phyloP scores from a whole-genome alignment of 148 eudicot species.

The Vaccinium myrtillus region DNA sequence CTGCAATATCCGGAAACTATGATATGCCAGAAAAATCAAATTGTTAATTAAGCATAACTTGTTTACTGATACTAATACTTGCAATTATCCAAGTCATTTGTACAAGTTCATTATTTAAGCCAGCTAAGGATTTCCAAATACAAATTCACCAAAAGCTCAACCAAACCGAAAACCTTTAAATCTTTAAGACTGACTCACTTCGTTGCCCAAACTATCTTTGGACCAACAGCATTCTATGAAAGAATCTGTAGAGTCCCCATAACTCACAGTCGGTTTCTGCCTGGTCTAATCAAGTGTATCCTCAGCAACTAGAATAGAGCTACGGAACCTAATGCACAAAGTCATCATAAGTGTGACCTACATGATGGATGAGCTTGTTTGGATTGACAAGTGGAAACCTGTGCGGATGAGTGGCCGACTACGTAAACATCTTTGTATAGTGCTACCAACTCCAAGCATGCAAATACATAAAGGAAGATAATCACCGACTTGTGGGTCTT shows the following conservation, averaged over 20 bases:
- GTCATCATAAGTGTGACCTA: slow-evolving; percentile 9
- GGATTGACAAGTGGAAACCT: slow-evolving; percentile 3
- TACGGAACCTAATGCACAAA: slow-evolving; percentile 1
- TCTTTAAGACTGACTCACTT: background rate
- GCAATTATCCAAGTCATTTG: slow-evolving; percentile 9
- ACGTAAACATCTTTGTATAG: background rate
- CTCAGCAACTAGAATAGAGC: background rate
- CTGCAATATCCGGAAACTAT: background rate
- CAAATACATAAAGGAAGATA: background rate
- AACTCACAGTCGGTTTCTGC: background rate
- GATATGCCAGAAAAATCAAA: background rate
- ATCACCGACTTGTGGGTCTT: slow-evolving; percentile 32
- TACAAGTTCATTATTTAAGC: background rate
- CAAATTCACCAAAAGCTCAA: background rate
- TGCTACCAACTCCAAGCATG: slow-evolving; percentile 21
- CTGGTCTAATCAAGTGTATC: slow-evolving; percentile 7
- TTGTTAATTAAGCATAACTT: background rate
- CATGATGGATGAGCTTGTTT: slow-evolving; percentile 1
- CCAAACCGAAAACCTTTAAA: slow-evolving; percentile 9
- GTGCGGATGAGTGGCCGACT: slow-evolving; percentile 5
- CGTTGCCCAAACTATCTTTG: background rate
- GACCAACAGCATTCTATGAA: background rate
- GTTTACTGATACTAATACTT: slow-evolving; percentile 12
- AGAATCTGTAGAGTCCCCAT: background rate
- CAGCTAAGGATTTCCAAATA: background rate